These are phyloP conservation scores for Phaeotremella fagi DNA, from an alignment of 768 basidiomycete species.

Conservation along the genomic window DNA sequence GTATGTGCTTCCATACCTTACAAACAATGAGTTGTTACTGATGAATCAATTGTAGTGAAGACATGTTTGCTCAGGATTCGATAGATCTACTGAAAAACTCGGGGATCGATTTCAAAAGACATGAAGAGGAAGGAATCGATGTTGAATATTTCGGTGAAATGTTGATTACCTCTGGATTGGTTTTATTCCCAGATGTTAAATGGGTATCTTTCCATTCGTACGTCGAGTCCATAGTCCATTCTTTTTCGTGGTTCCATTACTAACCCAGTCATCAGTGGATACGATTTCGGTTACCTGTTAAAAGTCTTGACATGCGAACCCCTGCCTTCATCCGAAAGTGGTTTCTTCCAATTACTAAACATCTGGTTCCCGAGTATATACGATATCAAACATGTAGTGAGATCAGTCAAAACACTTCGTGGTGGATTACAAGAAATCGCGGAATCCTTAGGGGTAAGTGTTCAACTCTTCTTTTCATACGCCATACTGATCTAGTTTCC, in stretches of 20 bases:
- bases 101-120: slow-evolving; percentile 90
- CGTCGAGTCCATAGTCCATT: slow-evolving; percentile 40
- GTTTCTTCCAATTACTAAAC: slow-evolving; percentile 78
- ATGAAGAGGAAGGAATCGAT: slow-evolving; percentile 83
- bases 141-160: slow-evolving; percentile 95
- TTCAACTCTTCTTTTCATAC: background rate
- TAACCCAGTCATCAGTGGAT: slow-evolving; percentile 61
- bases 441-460: slow-evolving; percentile 82
- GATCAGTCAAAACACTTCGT: slow-evolving; percentile 70
- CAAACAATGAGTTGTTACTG: background rate
- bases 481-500: background rate
- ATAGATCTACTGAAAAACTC: slow-evolving; percentile 90
- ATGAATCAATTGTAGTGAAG: slow-evolving; percentile 60
- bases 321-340: slow-evolving; percentile 79
- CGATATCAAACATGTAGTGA: slow-evolving; percentile 96
- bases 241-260: background rate
- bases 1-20: slow-evolving; percentile 54
- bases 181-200: slow-evolving; percentile 76
- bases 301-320: slow-evolving; percentile 76
- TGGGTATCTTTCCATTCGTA: slow-evolving; percentile 99
- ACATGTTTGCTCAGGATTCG: slow-evolving; percentile 98
- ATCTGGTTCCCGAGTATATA: slow-evolving; percentile 96
- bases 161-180: slow-evolving; percentile 92
- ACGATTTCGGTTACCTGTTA: slow-evolving; percentile 98
- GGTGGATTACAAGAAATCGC: slow-evolving; percentile 92